These are phyloP conservation scores for Lentinula aciculospora DNA, from an alignment of 768 basidiomycete genomes.

Conservation along the genomic window DNA sequence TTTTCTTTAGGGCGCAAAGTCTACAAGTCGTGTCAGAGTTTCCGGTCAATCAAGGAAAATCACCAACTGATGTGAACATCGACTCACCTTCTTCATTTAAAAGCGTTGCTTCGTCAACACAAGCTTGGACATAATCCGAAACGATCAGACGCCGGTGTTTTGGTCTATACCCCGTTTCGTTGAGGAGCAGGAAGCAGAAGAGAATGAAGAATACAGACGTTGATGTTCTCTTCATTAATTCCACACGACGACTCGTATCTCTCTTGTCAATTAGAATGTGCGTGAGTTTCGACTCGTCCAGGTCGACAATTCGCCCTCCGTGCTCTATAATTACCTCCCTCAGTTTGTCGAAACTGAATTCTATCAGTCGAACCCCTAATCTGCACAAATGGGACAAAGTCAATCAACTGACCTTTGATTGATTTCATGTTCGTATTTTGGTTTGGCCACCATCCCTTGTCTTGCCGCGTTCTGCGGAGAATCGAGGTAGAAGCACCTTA, in stretches of 20 bases:
- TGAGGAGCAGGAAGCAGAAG: constrained; percentile 9
- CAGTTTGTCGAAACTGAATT: constrained; percentile 49
- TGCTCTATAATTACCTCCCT: constrained; percentile 51
- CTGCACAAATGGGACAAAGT: neutral
- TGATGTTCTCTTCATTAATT: constrained; percentile 66
- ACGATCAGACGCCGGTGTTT: constrained; percentile 76
- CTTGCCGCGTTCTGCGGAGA: constrained; percentile 64
- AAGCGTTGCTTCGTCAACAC: constrained; percentile 77
- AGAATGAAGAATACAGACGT: constrained; percentile 39
- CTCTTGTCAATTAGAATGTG: constrained; percentile 84
- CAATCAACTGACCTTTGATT: constrained; percentile 40
- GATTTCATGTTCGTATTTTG: constrained; percentile 48
- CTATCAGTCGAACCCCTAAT: neutral
- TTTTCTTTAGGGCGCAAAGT: constrained; percentile 18
- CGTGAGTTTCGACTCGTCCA: constrained; percentile 76
- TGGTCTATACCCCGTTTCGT: constrained; percentile 43
- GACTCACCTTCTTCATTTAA: constrained; percentile 79
- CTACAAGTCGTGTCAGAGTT: constrained; percentile 10
- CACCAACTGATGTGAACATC: neutral
- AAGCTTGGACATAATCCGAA: constrained; percentile 71
- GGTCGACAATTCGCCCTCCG: constrained; percentile 66
- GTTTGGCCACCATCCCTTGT: constrained; percentile 55
- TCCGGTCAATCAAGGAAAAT: neutral
- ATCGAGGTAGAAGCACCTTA: constrained; percentile 89
- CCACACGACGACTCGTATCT: constrained; percentile 66